A percentile compares a stretch with the other conserved stretches of the same genome.
Evolutionary conservation across 2,329 filamentous ascomycete species (phyloP).

Genomic region (Aspergillus nomiae): DNA sequence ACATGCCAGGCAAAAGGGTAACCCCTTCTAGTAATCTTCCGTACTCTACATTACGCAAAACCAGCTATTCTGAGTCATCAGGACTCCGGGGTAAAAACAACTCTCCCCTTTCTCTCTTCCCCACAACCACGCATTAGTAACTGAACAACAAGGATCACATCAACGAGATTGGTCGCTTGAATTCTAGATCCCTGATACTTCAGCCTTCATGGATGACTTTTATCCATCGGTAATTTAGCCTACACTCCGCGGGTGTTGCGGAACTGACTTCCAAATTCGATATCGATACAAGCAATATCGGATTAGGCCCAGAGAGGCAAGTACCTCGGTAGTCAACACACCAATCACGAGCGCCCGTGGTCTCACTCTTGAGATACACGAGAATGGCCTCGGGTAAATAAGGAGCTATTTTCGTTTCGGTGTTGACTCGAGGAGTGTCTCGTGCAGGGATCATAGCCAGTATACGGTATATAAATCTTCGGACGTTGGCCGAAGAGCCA

Average conservation of each 20-base stretch:
- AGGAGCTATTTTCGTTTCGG: slow-evolving; percentile 23
- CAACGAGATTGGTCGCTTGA: neutral
- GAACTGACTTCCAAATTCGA: neutral
- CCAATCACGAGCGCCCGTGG: slow-evolving; percentile 13
- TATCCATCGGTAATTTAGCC: neutral
- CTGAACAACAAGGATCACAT: neutral
- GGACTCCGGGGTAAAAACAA: neutral
- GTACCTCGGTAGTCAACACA: slow-evolving; percentile 10
- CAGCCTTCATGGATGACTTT: neutral
- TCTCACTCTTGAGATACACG: slow-evolving; percentile 17
- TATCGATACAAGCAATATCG: neutral
- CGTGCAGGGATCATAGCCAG: neutral
- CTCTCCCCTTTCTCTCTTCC: neutral
- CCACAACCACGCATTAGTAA: neutral
- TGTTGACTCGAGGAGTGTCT: slow-evolving; percentile 3
- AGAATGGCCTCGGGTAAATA: slow-evolving; percentile 33
- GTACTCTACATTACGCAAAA: neutral
- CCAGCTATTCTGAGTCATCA: neutral
- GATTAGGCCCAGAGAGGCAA: slow-evolving; percentile 6
- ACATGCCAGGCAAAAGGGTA: slow-evolving; percentile 3
- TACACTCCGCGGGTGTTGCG: neutral
- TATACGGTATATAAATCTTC: neutral
- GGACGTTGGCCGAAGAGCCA: neutral
- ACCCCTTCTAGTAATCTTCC: neutral
- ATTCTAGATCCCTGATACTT: neutral